Conservation (phyloP, 164 flowering plant species). For the Vitis vinifera region DNA sequence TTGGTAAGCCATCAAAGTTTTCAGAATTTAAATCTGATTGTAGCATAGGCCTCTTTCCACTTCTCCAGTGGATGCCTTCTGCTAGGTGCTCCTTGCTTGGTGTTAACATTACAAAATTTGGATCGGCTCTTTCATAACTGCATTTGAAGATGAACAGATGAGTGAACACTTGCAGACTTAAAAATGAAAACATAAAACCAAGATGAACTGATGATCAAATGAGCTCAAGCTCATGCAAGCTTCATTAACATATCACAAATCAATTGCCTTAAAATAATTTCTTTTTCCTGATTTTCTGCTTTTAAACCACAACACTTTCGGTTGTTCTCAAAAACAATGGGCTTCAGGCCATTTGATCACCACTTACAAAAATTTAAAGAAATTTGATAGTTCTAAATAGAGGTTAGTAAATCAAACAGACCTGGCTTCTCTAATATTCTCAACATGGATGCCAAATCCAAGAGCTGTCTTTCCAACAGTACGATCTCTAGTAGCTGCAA, state of each 20-base stretch:
- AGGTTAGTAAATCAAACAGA: slow-evolving; percentile 19
- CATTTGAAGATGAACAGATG: slow-evolving; percentile 9
- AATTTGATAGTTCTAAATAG: too few species aligned
- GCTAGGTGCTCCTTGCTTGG: slow-evolving; percentile 92
- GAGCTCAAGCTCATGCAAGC: not conserved
- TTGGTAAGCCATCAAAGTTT: slow-evolving; percentile 65
- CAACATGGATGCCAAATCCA: slow-evolving; percentile 79
- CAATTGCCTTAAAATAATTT: not conserved
- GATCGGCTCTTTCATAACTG: slow-evolving; percentile 93
- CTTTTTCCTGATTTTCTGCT: not conserved
- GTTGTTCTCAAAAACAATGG: not conserved
- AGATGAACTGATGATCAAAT: not conserved
- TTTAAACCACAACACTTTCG: not conserved
- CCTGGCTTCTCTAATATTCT: slow-evolving; percentile 93
- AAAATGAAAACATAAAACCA: not conserved
- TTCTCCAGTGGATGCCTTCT: slow-evolving; percentile 61
- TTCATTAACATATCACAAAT: not conserved
- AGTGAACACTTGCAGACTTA: not conserved
- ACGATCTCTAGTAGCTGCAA: slow-evolving; percentile 80
- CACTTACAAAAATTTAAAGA: not conserved
- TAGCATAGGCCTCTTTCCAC: slow-evolving; percentile 68
- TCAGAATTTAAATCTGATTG: slow-evolving; percentile 67
- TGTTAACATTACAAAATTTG: slow-evolving; percentile 89
- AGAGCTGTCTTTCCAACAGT: slow-evolving; percentile 44
- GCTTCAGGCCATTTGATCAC: not conserved